Evolutionary conservation across 441 rosid species (phyloP).

Genomic region (Populus trichocarpa): DNA sequence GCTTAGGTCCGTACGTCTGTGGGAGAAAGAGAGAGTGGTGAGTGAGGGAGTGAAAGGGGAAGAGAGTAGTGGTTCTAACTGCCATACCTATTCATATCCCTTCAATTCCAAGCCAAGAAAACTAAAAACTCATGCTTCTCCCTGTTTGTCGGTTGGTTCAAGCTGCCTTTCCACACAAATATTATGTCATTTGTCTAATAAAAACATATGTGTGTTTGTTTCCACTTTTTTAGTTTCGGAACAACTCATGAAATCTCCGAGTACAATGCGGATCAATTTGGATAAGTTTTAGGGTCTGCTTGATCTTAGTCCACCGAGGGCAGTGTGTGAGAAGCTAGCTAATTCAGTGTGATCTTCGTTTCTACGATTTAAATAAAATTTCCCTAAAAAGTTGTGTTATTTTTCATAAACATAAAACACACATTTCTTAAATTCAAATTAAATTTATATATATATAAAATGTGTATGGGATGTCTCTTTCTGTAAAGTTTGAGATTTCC

Average conservation of each 20-base stretch:
- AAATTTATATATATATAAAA: no score
- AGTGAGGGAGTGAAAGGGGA: slow-evolving; percentile 15
- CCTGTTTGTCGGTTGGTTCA: slow-evolving; percentile 53
- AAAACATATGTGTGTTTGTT: not conserved
- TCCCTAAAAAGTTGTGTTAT: no score
- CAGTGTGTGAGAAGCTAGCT: not conserved
- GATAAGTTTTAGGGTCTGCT: not conserved
- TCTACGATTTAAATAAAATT: no score
- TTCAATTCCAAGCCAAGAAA: slow-evolving; percentile 69
- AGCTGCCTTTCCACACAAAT: slow-evolving; percentile 43
- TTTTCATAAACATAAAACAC: no score
- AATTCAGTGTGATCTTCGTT: not conserved
- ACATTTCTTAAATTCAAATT: no score
- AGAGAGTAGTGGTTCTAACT: slow-evolving; percentile 38
- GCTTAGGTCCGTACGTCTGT: slow-evolving; percentile 26
- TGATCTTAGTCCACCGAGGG: slow-evolving; percentile 8
- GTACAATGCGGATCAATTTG: not conserved
- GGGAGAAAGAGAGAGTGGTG: not conserved
- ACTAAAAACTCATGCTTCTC: slow-evolving; percentile 42
- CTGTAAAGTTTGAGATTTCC: no score
- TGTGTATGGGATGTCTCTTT: no score
- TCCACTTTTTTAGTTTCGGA: not conserved
- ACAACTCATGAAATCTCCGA: not conserved
- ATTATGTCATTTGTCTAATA: slow-evolving; percentile 4
- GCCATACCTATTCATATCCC: slow-evolving; percentile 52